Base-by-base conservation (phyloP, 2,329 filamentous ascomycete species). In the Fusarium sp. region DNA sequence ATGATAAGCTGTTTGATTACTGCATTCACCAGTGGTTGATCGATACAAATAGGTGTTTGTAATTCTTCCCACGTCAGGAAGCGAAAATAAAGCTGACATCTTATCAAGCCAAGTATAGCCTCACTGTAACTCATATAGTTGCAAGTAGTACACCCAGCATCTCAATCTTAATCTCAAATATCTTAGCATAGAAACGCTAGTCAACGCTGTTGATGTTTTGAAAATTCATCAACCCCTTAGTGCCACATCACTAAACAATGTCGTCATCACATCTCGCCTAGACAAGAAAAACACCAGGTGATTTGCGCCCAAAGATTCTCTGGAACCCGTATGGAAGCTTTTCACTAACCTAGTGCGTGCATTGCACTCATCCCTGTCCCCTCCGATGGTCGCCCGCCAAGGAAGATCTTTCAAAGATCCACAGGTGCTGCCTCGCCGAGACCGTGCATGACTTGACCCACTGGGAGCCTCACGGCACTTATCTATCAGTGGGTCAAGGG, bases 401-500 rank as follows among this genome's bases (percentile, higher is more conserved):
- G 61, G 52, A 66, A 50, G 64, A 67, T 66, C 64, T 52, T 64
- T 53, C n/a, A 37, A 37, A 21, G 58, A 42, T 37, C 65, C 67
- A 64, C 50, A 38, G 13, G 25, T 16, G 12, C 56, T 38, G 65
- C 67, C 67, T 69, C 67, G 69, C 66, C 58, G 58, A 68, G 15
- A 25, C 25, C 33, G n/a, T 54, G 57, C 57, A 59, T 57, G 60
- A 21, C 40, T 38, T 15, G 44, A 47, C 15, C 65, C 65, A 64
- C 66, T 18, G 50, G 25, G 66, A 69, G 66, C 56, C 66, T 69
- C 66, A 43, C 49, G 49, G 66, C 47, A 67, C 57, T 54, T 42
- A 30, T 32, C 67, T 69, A 64, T 64, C 57, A 54, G 66, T 69
- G 66, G 66, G 50, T 52, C 66, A n/a, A 30, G 35, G 37, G 50